Evolutionary conservation across 257 asterid genomes (phyloP).

Genomic region (Pogostemon cablin): DNA sequence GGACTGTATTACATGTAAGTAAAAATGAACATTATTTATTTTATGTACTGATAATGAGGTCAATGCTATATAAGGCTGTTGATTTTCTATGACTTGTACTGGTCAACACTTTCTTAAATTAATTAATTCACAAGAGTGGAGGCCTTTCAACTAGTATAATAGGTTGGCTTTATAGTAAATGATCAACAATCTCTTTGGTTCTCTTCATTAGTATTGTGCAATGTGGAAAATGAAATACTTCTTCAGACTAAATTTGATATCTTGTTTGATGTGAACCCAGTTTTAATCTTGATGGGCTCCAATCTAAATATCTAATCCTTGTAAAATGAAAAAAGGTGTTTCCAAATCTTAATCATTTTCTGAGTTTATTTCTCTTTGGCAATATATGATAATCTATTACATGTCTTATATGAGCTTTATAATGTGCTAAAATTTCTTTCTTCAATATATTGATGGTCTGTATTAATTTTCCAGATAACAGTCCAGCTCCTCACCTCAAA

Average conservation of each 20-base stretch:
- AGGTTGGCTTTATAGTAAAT: neutral
- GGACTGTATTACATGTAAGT: constrained; percentile 85
- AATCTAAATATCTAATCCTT: neutral
- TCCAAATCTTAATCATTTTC: neutral
- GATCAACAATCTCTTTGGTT: neutral
- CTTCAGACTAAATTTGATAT: neutral
- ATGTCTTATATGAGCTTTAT: constrained; percentile 10
- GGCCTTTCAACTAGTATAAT: neutral
- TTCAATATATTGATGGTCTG: constrained; percentile 29
- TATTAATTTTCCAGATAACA: constrained; percentile 64
- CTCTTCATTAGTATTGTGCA: constrained; percentile 2
- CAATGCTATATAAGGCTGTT: neutral
- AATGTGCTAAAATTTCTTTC: constrained; percentile 20
- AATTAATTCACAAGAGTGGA: neutral
- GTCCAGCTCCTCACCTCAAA: constrained; percentile 95
- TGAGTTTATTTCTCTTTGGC: neutral
- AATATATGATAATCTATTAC: constrained; percentile 7
- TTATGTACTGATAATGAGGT: neutral
- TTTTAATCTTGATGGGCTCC: neutral
- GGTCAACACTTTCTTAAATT: neutral
- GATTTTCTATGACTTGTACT: neutral
- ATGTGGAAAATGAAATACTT: neutral
- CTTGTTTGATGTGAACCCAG: neutral
- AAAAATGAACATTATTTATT: constrained; percentile 7
- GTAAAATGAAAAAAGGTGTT: neutral